A percentile compares a stretch with the other conserved stretches of the same genome.
Evolutionary conservation across 768 basidiomycete genomes (phyloP).

Genomic region (Dioszegia crocea): DNA sequence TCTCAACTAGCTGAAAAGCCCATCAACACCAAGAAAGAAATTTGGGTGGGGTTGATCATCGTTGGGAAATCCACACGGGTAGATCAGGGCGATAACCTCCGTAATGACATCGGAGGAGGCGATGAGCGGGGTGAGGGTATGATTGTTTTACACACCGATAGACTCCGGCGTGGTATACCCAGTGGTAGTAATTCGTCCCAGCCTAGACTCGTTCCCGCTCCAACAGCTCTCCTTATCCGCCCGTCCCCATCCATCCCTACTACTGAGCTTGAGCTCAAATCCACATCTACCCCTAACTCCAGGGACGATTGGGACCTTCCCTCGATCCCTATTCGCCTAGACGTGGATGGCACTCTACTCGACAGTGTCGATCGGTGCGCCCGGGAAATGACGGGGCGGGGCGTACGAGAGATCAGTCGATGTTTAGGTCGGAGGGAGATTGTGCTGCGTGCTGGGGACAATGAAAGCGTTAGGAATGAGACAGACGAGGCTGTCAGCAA

Average conservation of each 20-base stretch:
- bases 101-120: no score
- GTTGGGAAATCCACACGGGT: no score
- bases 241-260: not conserved
- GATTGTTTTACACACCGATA: no score
- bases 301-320: constrained; percentile 3
- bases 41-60: constrained; percentile 4
- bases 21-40: not conserved
- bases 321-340: not conserved
- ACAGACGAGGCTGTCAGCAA: no score
- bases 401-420: not conserved
- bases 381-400: not conserved
- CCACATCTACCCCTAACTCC: not conserved
- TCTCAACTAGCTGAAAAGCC: not conserved
- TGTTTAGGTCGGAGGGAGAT: not conserved
- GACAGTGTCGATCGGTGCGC: constrained; percentile 2
- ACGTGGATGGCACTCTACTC: not conserved
- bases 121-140: no score
- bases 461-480: no score
- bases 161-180: no score
- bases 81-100: no score
- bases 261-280: not conserved
- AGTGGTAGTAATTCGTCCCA: no score
- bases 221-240: not conserved
- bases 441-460: no score
- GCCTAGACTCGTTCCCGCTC: no score